Percentiles rank a stretch among this genome's conserved stretches.
Evolutionary conservation across 176 grass and related monocot genomes (phyloP).

Genomic region (Zoysia japonica): DNA sequence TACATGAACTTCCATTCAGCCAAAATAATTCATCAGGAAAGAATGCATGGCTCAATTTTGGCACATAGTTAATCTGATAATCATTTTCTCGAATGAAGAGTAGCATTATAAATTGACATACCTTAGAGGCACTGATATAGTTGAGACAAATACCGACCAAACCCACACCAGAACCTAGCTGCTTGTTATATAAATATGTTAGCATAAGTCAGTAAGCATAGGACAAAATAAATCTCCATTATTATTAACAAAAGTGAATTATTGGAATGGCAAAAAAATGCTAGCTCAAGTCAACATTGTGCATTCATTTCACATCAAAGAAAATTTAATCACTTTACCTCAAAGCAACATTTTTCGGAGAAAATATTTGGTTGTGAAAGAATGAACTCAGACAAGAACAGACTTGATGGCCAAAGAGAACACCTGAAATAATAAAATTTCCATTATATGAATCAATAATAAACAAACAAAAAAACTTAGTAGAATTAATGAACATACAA

Average conservation of each 20-base stretch:
- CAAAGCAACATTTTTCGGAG: conserved; percentile 66
- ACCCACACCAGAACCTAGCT: conserved; percentile 96
- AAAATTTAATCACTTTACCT: conserved; percentile 54
- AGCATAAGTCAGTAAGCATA: conserved; percentile 1
- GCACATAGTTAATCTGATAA: not conserved
- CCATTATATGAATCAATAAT: conserved; percentile 14
- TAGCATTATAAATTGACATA: conserved; percentile 36
- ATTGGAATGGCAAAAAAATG: not conserved
- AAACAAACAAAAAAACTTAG: not conserved
- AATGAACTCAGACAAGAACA: conserved; percentile 85
- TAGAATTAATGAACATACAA: conserved; percentile 1
- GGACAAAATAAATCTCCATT: not conserved
- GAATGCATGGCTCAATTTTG: not conserved
- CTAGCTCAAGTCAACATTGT: not conserved
- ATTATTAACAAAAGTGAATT: conserved; percentile 6
- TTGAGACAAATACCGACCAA: conserved; percentile 80
- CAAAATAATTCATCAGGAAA: not conserved
- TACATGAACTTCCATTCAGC: not conserved
- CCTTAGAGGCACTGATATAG: conserved; percentile 75
- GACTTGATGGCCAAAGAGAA: conserved; percentile 89
- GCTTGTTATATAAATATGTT: conserved; percentile 40
- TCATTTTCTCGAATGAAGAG: conserved; percentile 16
- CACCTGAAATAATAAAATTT: conserved; percentile 61
- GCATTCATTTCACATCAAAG: conserved; percentile 2
- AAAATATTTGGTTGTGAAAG: conserved; percentile 73